phyloP scores from a whole-genome alignment of 345 rosid genomes.

The Eucalyptus brandiana region DNA sequence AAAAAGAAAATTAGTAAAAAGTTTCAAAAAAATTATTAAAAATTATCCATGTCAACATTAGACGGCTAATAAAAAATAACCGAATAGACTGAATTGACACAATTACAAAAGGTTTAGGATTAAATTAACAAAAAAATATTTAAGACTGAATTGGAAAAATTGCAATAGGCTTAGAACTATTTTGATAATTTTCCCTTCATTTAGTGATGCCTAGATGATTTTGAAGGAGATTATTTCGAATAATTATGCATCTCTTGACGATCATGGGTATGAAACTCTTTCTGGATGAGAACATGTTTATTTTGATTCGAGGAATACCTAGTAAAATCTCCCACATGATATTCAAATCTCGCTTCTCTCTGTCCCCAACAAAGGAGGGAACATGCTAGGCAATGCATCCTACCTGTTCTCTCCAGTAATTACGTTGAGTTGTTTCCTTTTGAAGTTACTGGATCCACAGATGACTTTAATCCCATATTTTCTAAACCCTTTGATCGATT shows the following conservation, averaged over 20 bases:
- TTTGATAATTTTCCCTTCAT: no score
- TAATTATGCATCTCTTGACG: neutral
- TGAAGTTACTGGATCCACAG: neutral
- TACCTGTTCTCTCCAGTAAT: neutral
- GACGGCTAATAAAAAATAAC: accelerated
- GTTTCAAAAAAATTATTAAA: no score
- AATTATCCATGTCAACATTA: accelerated
- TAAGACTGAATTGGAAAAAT: no score
- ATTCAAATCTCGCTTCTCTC: neutral
- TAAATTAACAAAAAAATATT: accelerated
- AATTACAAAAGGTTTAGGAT: no score
- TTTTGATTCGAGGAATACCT: neutral
- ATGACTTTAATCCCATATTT: neutral
- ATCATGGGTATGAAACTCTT: neutral
- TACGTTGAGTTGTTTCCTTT: neutral
- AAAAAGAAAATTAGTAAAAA: no score
- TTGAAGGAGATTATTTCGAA: neutral
- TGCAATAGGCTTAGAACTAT: accelerated
- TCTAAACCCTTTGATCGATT: neutral
- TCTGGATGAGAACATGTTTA: neutral
- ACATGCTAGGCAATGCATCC: neutral
- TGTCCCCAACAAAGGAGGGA: neutral
- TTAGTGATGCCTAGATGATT: neutral
- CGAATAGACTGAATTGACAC: accelerated
- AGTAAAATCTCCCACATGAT: neutral